These are phyloP conservation scores for Monascus ruber DNA, from an alignment of 2,329 filamentous ascomycete genomes.

Conservation along the genomic window DNA sequence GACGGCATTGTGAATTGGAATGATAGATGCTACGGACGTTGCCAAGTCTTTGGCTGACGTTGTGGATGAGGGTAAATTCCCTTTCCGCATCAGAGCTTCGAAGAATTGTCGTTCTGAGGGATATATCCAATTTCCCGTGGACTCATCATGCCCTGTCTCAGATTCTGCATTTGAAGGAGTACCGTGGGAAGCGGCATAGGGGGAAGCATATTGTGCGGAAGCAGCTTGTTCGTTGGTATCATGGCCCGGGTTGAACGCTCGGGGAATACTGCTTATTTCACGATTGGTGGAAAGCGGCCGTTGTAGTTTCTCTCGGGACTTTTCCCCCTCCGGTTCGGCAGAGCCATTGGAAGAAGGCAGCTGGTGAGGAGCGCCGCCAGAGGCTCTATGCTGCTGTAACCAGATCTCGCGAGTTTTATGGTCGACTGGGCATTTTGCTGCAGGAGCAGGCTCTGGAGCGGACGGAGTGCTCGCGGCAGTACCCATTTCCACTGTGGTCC, in stretches of 20 bases:
- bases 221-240: conserved; percentile 11
- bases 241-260: conserved; percentile 33
- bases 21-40: conserved; percentile 77
- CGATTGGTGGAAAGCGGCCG: conserved; percentile 53
- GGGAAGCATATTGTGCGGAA: conserved; percentile 13
- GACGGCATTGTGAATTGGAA: conserved; percentile 96
- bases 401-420: conserved; percentile 79
- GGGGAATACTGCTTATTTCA: conserved; percentile 69
- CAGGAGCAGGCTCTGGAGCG: conserved; percentile 11
- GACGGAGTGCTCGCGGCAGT: conserved; percentile 26
- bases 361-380: conserved; percentile 25
- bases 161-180: conserved; percentile 61
- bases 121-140: conserved; percentile 88
- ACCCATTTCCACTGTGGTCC: conserved; percentile 16
- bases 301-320: conserved; percentile 16
- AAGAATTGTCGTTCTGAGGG: conserved; percentile 97
- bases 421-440: conserved; percentile 68
- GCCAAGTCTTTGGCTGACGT: conserved; percentile 35
- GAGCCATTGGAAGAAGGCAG: conserved; percentile 13
- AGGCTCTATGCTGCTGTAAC: conserved; percentile 47
- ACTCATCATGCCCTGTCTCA: conserved; percentile 59
- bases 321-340: conserved; percentile 13
- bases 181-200: conserved; percentile 19
- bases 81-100: conserved; percentile 88
- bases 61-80: conserved; percentile 52